Evolutionary conservation across 345 rosid genomes (phyloP), one percentile per base, ranked within the genome.

Genomic region (Acer saccharum): DNA sequence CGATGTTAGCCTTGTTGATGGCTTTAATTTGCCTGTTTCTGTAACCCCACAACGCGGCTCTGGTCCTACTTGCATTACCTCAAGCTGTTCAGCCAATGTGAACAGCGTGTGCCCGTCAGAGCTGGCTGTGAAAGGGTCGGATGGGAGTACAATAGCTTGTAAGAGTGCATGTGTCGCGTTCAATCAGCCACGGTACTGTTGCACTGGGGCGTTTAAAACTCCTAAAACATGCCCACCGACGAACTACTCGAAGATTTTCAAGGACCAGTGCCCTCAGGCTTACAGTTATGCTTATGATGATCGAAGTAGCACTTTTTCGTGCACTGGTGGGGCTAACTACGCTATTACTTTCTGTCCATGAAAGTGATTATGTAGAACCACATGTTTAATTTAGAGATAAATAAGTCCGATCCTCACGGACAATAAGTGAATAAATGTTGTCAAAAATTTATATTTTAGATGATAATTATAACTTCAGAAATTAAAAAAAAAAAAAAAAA

Each of bases 201-300:
- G 96, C 78, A 80, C 86, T 14, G 87, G 82, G 1, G 25, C 7
- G 2, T 83, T 11, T n/a, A 35, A 39, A 13, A 3, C 85, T 17
- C 80, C 90, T 2, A 46, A 68, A 0, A 86, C 18, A 12, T 91
- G 97, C 69, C 63, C 1, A 2, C 90, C 94, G 0, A 83, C 89
- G 1, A 3, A 21, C 0, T 87, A 88, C 69, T 83, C 97, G 0
- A 13, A 23, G 80, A 69, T 74, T 1, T 91, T 93, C 77, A 87
- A 91, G 82, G 16, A 3, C 2, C 81, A 67, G 76, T 89, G 97
- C 25, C 93, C 94, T 18, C 85, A 81, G 46, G 95, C 93, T 65
- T 88, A 88, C 73, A 90, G 90, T 70, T 89, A 89, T 68, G 79
- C 91, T 21, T 85, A 20, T 32, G 92, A 88, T 32, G 91, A 91